A percentile compares a stretch with the other conserved stretches of the same genome.
phyloP scores from a whole-genome alignment of 1,139 yeast genomes.

The Kodamaea anthophila region DNA sequence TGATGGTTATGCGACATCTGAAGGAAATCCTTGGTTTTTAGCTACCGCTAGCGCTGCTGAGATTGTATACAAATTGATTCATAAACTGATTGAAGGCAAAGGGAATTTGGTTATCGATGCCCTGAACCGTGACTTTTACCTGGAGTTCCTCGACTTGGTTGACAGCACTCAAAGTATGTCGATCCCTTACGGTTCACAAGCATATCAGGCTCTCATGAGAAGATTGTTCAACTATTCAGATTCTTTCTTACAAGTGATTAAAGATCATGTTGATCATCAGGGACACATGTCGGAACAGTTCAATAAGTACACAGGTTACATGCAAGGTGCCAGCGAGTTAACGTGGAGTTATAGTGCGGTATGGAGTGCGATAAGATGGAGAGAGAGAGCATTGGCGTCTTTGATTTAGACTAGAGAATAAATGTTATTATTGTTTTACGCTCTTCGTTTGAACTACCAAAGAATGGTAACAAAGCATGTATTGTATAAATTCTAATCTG shows the following conservation, averaged over 20 bases:
- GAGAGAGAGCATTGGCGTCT: slow-evolving; percentile 25
- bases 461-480: slow-evolving; percentile 9
- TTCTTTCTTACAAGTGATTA: slow-evolving; percentile 65
- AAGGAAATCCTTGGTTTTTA: slow-evolving; percentile 95
- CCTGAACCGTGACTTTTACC: slow-evolving; percentile 24
- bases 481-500: too few relatives aligned
- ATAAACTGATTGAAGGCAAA: slow-evolving; percentile 18
- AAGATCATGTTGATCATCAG: slow-evolving; percentile 63
- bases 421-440: too few relatives aligned
- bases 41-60: slow-evolving; percentile 80
- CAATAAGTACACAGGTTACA: slow-evolving; percentile 69
- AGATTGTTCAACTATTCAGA: slow-evolving; percentile 61
- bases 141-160: slow-evolving; percentile 19
- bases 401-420: slow-evolving; percentile 2
- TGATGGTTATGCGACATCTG: slow-evolving; percentile 66
- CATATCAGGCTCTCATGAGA: slow-evolving; percentile 39
- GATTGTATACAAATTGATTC: slow-evolving; percentile 35
- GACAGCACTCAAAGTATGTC: slow-evolving; percentile 5
- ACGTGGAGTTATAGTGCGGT: slow-evolving; percentile 91
- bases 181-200: slow-evolving; percentile 34
- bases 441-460: too few relatives aligned
- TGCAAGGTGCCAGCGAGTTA: slow-evolving; percentile 82
- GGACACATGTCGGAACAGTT: slow-evolving; percentile 90
- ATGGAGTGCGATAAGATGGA: slow-evolving; percentile 66
- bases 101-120: slow-evolving; percentile 22